Evolutionary conservation across 768 basidiomycete genomes (phyloP), one percentile per base, ranked within the genome.

Genomic region (Mycena indigotica): DNA sequence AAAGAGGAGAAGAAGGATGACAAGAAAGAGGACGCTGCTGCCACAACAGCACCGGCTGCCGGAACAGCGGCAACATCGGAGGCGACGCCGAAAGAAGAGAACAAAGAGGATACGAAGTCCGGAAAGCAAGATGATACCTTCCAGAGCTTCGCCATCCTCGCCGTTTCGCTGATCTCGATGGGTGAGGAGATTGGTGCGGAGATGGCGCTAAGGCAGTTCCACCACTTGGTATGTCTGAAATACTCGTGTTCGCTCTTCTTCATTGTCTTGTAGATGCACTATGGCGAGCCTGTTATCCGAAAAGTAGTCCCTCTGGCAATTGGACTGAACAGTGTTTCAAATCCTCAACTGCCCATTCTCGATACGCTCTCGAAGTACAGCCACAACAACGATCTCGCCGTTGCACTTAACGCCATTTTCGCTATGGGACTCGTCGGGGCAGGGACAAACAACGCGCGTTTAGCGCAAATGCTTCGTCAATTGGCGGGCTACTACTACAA

Each of bases 381-480:
- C 58, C 97, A 99, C 77, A 96, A 99, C 78, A 95, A 91, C 67
- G 97, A 99, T 74, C 86, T 98, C n/a, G 81, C 85, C 40, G 97
- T 99, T 10, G 97, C 96, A 0, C 83, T 93, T 50, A 98, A 98
- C 67, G 93, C 97, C 25, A 98, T 99, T 75, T 92, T 98, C 66
- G 95, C 95, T 2, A 98, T 99, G 96, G 97, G 97, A 58, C 82
- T 99, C 24, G 89, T 98, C 51, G 97, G 97, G 28, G 96, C 96
- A 2, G 97, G 97, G 28, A 95, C 94, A n/a, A 99, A 99, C 74
- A 98, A 99, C 65, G 97, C 97, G 15, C 87, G 95, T 35, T 81
- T 99, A 35, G 96, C 90, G 13, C 97, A 99, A 75, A 97, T 99
- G 96, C 84, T 99, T 28, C 82, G 97, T 39, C 94, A 95, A 69